These are phyloP conservation scores for Ogataea siamensis DNA, from an alignment of 805 yeast species.

Conservation along the genomic window DNA sequence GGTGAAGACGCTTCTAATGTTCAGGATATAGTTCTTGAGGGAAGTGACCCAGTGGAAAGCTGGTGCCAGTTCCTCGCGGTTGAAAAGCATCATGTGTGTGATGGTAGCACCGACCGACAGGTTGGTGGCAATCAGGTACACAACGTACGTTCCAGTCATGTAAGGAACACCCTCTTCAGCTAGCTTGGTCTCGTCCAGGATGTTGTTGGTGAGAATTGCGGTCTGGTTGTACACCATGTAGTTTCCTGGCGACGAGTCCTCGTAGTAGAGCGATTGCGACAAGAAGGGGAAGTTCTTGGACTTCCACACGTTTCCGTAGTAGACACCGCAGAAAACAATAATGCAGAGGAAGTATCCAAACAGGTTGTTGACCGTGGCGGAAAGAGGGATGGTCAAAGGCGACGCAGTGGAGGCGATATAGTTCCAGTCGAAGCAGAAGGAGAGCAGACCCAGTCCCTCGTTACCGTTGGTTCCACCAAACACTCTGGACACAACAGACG, in stretches of 20 bases:
- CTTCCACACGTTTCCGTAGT: constrained; percentile 35
- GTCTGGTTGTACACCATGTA: constrained; percentile 32
- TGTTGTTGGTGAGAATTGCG: constrained; percentile 25
- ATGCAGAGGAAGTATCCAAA: constrained; percentile 31
- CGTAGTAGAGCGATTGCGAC: constrained; percentile 32
- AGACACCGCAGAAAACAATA: constrained; percentile 29
- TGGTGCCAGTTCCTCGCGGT: constrained; percentile 26
- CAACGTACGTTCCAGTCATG: constrained; percentile 33
- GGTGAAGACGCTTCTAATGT: constrained; percentile 31
- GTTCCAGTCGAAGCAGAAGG: constrained; percentile 36
- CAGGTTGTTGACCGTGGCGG: constrained; percentile 30
- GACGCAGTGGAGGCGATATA: constrained; percentile 30
- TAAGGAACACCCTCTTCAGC: constrained; percentile 31
- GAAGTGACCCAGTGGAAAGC: constrained; percentile 27
- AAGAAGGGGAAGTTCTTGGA: constrained; percentile 35
- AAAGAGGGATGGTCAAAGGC: constrained; percentile 32
- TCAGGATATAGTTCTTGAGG: constrained; percentile 26
- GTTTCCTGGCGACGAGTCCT: constrained; percentile 25
- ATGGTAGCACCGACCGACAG: constrained; percentile 35
- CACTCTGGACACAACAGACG: constrained; percentile 29
- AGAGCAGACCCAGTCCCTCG: constrained; percentile 32
- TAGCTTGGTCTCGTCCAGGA: constrained; percentile 26
- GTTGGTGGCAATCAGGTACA: constrained; percentile 34
- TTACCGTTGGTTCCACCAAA: constrained; percentile 36
- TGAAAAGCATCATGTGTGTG: constrained; percentile 33